Evolutionary conservation across 2,329 filamentous ascomycete genomes (phyloP).

Genomic region (Fusarium liriodendri): DNA sequence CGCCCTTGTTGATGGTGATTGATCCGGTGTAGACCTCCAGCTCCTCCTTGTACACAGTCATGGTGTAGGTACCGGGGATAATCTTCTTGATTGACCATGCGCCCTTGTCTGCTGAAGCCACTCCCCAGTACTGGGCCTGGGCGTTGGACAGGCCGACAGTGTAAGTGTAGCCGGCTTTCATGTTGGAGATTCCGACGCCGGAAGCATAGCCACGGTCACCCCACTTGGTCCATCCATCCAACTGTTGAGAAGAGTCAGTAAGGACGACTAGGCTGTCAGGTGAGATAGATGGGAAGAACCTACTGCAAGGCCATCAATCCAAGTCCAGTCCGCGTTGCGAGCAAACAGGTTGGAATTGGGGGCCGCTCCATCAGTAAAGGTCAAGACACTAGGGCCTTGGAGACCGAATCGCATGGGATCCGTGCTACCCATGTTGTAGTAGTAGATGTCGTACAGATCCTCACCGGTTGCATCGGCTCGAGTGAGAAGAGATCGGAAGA

Average conservation of each 20-base stretch:
- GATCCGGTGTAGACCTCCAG: constrained; percentile 45
- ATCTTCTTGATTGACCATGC: constrained; percentile 47
- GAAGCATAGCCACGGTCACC: constrained; percentile 44
- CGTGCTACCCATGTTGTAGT: constrained; percentile 57
- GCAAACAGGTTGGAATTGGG: constrained; percentile 52
- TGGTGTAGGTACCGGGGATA: constrained; percentile 47
- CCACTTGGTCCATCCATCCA: constrained; percentile 47
- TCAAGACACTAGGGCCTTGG: constrained; percentile 53
- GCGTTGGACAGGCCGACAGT: constrained; percentile 51
- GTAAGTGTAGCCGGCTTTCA: constrained; percentile 53
- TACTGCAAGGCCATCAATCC: constrained; percentile 47
- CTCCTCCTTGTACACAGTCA: constrained; percentile 50
- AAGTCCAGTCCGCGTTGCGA: constrained; percentile 49
- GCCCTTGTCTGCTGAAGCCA: constrained; percentile 38
- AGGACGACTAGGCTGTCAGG: background rate
- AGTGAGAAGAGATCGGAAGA: constrained; percentile 54
- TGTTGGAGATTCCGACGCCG: constrained; percentile 49
- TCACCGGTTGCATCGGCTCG: constrained; percentile 50
- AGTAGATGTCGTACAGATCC: constrained; percentile 57
- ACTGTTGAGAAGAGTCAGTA: background rate
- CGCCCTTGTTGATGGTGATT: constrained; percentile 44
- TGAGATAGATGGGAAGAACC: background rate
- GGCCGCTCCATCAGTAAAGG: constrained; percentile 52
- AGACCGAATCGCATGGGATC: constrained; percentile 55
- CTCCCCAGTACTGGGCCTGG: constrained; percentile 52